These are phyloP conservation scores for Kwoniella mangroviensis DNA, from an alignment of 768 basidiomycete species.

Conservation along the genomic window DNA sequence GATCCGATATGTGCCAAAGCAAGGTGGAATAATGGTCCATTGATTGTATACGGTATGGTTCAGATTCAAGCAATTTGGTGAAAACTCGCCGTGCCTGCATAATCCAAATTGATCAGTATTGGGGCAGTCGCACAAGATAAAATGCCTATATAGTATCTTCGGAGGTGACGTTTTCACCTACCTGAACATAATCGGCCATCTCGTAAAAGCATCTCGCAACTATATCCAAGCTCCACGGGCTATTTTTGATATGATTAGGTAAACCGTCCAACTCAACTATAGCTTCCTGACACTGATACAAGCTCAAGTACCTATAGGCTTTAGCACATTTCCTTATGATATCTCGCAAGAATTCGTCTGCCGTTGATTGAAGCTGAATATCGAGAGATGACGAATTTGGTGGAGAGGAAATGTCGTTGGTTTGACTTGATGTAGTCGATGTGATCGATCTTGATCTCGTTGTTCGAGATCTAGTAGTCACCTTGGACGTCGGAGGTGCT, in stretches of 20 bases:
- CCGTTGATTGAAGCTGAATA: constrained; percentile 61
- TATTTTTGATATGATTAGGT: constrained; percentile 73
- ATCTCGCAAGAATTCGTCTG: constrained; percentile 81
- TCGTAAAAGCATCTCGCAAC: constrained; percentile 89
- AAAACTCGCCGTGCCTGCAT: constrained; percentile 82
- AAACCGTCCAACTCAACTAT: constrained; percentile 76
- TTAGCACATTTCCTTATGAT: constrained; percentile 79
- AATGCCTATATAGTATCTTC: constrained; percentile 8
- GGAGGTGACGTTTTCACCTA: constrained; percentile 61
- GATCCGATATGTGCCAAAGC: constrained; percentile 88
- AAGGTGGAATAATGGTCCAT: constrained; percentile 97
- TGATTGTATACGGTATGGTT: constrained; percentile 87
- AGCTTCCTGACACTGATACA: constrained; percentile 76
- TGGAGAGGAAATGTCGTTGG: constrained; percentile 31
- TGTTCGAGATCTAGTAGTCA: constrained; percentile 15
- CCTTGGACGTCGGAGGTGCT: constrained; percentile 11
- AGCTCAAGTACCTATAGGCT: constrained; percentile 73
- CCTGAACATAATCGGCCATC: constrained; percentile 81
- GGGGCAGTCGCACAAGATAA: neutral
- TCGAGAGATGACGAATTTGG: constrained; percentile 25
- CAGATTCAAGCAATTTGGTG: constrained; percentile 74
- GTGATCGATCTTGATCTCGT: constrained; percentile 40
- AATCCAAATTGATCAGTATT: constrained; percentile 21
- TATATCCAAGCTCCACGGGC: constrained; percentile 78
- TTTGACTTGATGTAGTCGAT: constrained; percentile 38